These are phyloP conservation scores for Globisporangium yorkense DNA, from an alignment of 352 stramenopile species.

Conservation along the genomic window DNA sequence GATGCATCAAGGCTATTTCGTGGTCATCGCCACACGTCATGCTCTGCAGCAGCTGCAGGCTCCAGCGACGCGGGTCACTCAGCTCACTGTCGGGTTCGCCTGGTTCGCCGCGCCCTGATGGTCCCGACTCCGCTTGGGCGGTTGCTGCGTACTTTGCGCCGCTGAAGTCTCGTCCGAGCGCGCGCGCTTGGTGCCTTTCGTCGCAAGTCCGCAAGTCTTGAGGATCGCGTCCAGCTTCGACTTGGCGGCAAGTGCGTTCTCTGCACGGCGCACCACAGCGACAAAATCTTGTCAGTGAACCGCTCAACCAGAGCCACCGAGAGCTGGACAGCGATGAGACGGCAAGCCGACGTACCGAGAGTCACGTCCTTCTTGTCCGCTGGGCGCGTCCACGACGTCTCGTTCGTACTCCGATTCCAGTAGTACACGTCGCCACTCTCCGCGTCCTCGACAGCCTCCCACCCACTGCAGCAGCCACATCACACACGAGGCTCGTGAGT, in stretches of 20 bases:
- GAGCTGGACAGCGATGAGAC: background rate
- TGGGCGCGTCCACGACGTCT: constrained; percentile 65
- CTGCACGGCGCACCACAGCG: constrained; percentile 10
- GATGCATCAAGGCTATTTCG: constrained; percentile 1
- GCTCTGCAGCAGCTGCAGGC: too few species aligned
- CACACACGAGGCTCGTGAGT: background rate
- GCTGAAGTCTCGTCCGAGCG: background rate
- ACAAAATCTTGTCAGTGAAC: background rate
- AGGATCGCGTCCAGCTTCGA: constrained; percentile 55
- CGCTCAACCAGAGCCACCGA: background rate
- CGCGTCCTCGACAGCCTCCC: constrained; percentile 55
- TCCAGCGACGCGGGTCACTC: background rate
- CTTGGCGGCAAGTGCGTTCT: constrained; percentile 51
- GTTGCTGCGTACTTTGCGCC: background rate
- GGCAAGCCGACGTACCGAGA: constrained; percentile 27
- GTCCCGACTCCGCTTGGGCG: constrained; percentile 1
- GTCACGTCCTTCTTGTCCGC: constrained; percentile 31
- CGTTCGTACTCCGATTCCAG: constrained; percentile 70
- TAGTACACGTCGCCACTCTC: constrained; percentile 56
- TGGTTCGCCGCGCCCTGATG: background rate
- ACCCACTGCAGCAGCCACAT: constrained; percentile 29
- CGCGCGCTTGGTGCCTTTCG: background rate
- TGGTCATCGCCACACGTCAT: background rate
- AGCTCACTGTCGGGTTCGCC: background rate
- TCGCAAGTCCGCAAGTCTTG: constrained; percentile 24